Base-by-base conservation (phyloP, 805 yeast genomes). In the Vanderwaltozyma verrucispora region DNA sequence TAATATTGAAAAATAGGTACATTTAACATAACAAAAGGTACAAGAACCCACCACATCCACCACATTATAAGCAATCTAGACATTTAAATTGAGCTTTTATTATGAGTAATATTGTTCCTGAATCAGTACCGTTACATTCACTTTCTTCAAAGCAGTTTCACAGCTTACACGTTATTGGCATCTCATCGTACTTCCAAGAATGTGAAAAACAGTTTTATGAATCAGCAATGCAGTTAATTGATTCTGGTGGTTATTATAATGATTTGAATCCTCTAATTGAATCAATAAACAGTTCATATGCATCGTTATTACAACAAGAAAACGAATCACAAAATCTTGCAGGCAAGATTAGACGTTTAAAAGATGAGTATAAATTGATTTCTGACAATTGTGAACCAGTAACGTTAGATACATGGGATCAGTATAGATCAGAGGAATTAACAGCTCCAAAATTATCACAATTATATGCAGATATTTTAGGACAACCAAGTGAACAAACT, bases 331-430 rank as follows among this genome's bases (percentile, higher is more conserved):
- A 29, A 10, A 19, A 14, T 6, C 36, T 44, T 8, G 21, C 30
- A n/a, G 21, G 31, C 1, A 30, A 29, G 7, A 18, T 51, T n/a
- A 25, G 31, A n/a, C 29, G 20, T 4, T 32, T 43, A 3, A 51
- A 51, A 35, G 18, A 40, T 12, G 35, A 40, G 11, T 51, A 46
- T 33, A 44, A 42, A 18, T 12, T 32, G 7, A 19, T 14, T 11
- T 40, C 49, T 10, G 48, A 46, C 14, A 33, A 36, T 14, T 42
- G 42, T 27, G 47, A 45, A 9, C 42, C 42, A 3, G 38, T 51
- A 14, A 39, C 39, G 7, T 39, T 49, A 14, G 43, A 42, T 14
- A 49, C 40, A n/a, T 52, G 57, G 59, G 47, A 44, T 14, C 34
- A 31, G 19, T 51, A 49, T 38, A 23, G 34, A 1, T 34, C 38